Conservation (phyloP, 768 basidiomycete genomes). For the Pleurotus giganteus region DNA sequence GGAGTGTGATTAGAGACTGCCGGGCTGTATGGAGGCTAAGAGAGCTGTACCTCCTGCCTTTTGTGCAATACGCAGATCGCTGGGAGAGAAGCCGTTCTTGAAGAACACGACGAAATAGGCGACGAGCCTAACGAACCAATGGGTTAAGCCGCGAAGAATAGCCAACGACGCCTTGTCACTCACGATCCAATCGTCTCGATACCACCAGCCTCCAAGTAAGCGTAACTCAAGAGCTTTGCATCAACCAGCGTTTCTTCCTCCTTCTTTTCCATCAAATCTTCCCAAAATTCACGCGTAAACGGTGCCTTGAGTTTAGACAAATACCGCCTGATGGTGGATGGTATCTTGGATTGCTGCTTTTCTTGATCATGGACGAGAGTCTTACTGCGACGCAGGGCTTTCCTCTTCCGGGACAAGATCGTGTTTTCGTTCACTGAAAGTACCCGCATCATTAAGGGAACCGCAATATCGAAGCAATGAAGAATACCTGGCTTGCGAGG, state of each 20-base stretch:
- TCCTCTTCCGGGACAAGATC: slow-evolving; percentile 49
- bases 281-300: slow-evolving; percentile 60
- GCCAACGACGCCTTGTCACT: too few species aligned
- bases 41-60: slow-evolving; percentile 22
- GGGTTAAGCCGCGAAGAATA: too few species aligned
- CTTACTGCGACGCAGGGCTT: slow-evolving; percentile 55
- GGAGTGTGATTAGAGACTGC: not conserved
- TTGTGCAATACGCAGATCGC: slow-evolving; percentile 53
- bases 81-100: slow-evolving; percentile 60
- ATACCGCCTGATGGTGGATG: slow-evolving; percentile 37
- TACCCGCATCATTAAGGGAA: not conserved
- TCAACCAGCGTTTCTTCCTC: slow-evolving; percentile 65
- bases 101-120: slow-evolving; percentile 68
- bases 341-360: slow-evolving; percentile 40
- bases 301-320: slow-evolving; percentile 42
- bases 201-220: slow-evolving; percentile 63
- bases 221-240: slow-evolving; percentile 57
- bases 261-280: slow-evolving; percentile 47
- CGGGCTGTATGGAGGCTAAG: not conserved
- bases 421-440: slow-evolving; percentile 53
- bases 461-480: not conserved
- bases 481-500: slow-evolving; percentile 70
- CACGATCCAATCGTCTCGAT: slow-evolving; percentile 59
- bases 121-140: slow-evolving; percentile 41
- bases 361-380: slow-evolving; percentile 54